These are phyloP conservation scores for Triangularia setosa DNA, from an alignment of 2,329 filamentous ascomycete genomes.

Conservation along the genomic window DNA sequence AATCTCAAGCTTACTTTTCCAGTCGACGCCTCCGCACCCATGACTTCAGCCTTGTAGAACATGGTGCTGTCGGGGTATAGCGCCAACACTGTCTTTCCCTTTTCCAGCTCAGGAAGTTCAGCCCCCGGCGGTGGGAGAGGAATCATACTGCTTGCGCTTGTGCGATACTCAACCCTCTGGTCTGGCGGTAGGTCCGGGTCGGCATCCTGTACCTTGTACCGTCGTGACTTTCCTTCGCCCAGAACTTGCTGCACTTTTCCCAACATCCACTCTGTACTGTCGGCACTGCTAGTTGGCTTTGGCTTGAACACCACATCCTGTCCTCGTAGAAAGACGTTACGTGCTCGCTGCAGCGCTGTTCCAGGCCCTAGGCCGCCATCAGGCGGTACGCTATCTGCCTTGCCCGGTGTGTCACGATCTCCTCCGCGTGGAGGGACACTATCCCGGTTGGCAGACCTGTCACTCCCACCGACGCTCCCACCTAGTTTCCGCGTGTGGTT, in stretches of 20 bases:
- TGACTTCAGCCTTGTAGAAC: conserved; percentile 80
- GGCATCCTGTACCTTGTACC: conserved; percentile 76
- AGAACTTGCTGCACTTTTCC: conserved; percentile 72
- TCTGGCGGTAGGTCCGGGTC: conserved; percentile 64
- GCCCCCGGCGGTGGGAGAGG: conserved; percentile 60
- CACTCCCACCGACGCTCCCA: conserved; percentile 32
- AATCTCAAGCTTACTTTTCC: conserved; percentile 65
- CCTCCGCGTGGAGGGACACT: conserved; percentile 35
- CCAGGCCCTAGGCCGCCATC: conserved; percentile 32
- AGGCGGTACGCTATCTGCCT: conserved; percentile 54
- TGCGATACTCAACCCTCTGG: conserved; percentile 64
- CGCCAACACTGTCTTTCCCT: conserved; percentile 70
- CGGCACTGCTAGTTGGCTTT: conserved; percentile 45
- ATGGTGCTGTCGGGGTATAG: conserved; percentile 81
- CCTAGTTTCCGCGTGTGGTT: conserved; percentile 35
- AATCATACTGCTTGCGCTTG: conserved; percentile 71
- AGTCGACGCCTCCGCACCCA: conserved; percentile 56
- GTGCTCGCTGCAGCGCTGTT: conserved; percentile 41
- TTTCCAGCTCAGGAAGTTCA: conserved; percentile 57
- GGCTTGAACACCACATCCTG: conserved; percentile 65
- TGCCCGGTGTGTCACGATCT: conserved; percentile 52
- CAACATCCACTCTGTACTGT: conserved; percentile 65
- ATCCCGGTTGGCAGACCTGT: conserved; percentile 32
- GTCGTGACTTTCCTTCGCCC: conserved; percentile 71
- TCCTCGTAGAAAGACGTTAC: conserved; percentile 56